Evolutionary conservation across 805 yeast genomes (phyloP), one percentile per base, ranked within the genome.

Genomic region (Saccharomyces eubayanus): DNA sequence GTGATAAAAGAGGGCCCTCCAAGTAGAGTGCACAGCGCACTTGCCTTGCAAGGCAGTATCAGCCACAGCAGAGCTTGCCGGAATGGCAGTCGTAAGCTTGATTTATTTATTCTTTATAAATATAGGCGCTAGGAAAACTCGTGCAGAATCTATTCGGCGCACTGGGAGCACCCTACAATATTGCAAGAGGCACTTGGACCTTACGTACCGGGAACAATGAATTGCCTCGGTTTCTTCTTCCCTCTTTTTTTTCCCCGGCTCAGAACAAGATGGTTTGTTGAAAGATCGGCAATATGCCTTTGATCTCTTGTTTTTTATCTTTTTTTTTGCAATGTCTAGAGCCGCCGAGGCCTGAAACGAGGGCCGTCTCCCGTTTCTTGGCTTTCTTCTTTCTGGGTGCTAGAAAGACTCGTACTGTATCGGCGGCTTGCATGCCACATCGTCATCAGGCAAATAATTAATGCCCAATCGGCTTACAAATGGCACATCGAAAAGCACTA

Each of bases 301-400:
- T 36, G 24, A 24, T 24, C 3, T 24, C 14, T 28, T 51, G 28
- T 45, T 56, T 51, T 28, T 52, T 48, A 46, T 49, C 53, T 21
- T 52, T 54, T 43, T 53, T 52, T 28, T 40, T 53, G 46, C 59
- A 52, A 45, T 52, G 53, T 20, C 52, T 48, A 12, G 57, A n/a
- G 48, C 45, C 50, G 31, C 43, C 49, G 16, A 43, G 54, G 20
- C 14, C 28, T 28, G 16, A 16, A n/a, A n/a, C 55, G 24, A 14
- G 41, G 11, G 16, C 48, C 48, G 46, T 41, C 10, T n/a, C 43
- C 43, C 43, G 43, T 16, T 16, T 36, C 20, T 36, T 28, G 5
- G 11, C 30, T 10, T 16, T 48, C n/a, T 27, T 12, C 28, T 30
- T 46, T 30, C 24, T 36, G 16, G 9, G 11, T 11, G 14, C 14